phyloP scores from a whole-genome alignment of 495 filamentous ascomycete genomes.

The Trichoderma reesei region DNA sequence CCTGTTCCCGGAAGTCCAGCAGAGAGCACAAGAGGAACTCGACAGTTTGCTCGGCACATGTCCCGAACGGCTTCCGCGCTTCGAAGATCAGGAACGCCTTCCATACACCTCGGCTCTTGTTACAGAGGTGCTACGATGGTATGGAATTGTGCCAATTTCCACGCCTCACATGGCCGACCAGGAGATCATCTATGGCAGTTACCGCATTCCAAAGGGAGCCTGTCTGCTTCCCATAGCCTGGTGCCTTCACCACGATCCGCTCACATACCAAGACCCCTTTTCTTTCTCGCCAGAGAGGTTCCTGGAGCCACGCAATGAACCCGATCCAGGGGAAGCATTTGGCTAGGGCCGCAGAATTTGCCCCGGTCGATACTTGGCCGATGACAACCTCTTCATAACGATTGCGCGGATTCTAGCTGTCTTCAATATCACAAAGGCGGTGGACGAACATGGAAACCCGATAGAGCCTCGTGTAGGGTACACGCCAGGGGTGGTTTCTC shows the following conservation, averaged over 20 bases:
- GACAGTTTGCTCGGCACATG: slow-evolving; percentile 41
- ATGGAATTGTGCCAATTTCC: slow-evolving; percentile 37
- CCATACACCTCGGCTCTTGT: slow-evolving; percentile 46
- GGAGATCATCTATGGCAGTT: slow-evolving; percentile 44
- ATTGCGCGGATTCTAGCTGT: slow-evolving; percentile 44
- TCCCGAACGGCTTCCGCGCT: slow-evolving; percentile 34
- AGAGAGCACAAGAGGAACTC: slow-evolving; percentile 46
- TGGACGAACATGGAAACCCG: slow-evolving; percentile 24
- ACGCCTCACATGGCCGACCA: slow-evolving; percentile 42
- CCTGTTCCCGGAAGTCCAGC: slow-evolving; percentile 38
- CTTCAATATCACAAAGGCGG: slow-evolving; percentile 34
- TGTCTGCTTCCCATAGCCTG: slow-evolving; percentile 38
- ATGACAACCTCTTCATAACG: slow-evolving; percentile 41
- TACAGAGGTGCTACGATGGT: slow-evolving; percentile 52
- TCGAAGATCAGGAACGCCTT: slow-evolving; percentile 35
- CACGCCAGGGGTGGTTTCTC: slow-evolving; percentile 26
- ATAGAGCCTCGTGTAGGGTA: slow-evolving; percentile 30
- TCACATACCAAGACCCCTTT: slow-evolving; percentile 27
- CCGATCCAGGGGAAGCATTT: slow-evolving; percentile 33
- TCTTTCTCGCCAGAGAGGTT: slow-evolving; percentile 26
- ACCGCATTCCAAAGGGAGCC: slow-evolving; percentile 41
- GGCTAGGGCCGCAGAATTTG: slow-evolving; percentile 53
- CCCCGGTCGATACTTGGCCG: slow-evolving; percentile 48
- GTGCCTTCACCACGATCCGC: slow-evolving; percentile 31
- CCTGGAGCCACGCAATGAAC: slow-evolving; percentile 24